Evolutionary conservation across 2,329 filamentous ascomycete species (phyloP).

Genomic region (Albifimbria verrucaria): DNA sequence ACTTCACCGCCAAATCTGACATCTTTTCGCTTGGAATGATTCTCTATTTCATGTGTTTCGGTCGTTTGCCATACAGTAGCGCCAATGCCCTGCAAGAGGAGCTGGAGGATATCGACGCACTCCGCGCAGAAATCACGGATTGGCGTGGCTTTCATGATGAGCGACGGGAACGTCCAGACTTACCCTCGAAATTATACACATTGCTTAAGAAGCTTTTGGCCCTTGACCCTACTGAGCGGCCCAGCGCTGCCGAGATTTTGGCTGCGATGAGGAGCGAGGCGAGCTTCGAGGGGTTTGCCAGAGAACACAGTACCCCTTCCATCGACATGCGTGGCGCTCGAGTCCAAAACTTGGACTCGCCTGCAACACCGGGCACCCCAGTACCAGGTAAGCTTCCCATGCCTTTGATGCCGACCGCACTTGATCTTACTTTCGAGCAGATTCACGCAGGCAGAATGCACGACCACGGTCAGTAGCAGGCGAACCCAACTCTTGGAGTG

Average conservation of each 20-base stretch:
- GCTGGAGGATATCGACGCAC: slow-evolving; percentile 80
- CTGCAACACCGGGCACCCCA: slow-evolving; percentile 46
- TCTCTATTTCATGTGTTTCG: slow-evolving; percentile 96
- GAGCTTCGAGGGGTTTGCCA: slow-evolving; percentile 39
- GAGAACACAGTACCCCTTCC: slow-evolving; percentile 31
- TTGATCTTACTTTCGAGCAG: slow-evolving; percentile 26
- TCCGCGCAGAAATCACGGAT: slow-evolving; percentile 78
- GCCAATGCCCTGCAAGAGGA: slow-evolving; percentile 87
- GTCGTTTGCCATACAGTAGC: slow-evolving; percentile 76
- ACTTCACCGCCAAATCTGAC: slow-evolving; percentile 96
- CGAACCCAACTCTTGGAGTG: slow-evolving; percentile 1
- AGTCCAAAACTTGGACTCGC: slow-evolving; percentile 55
- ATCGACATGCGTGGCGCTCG: slow-evolving; percentile 41
- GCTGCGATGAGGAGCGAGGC: slow-evolving; percentile 70
- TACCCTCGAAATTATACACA: slow-evolving; percentile 82
- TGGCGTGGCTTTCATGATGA: slow-evolving; percentile 88
- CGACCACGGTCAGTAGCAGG: slow-evolving; percentile 7
- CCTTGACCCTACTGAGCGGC: slow-evolving; percentile 71
- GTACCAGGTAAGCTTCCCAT: slow-evolving; percentile 34
- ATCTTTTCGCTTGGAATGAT: slow-evolving; percentile 99
- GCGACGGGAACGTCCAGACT: slow-evolving; percentile 69
- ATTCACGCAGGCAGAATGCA: slow-evolving; percentile 23
- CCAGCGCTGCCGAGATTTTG: slow-evolving; percentile 82
- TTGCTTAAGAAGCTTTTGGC: slow-evolving; percentile 79
- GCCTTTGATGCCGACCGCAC: slow-evolving; percentile 15